Evolutionary conservation across 2,329 filamentous ascomycete genomes (phyloP), one percentile per base, ranked within the genome.

Genomic region (Daldinia sp.): DNA sequence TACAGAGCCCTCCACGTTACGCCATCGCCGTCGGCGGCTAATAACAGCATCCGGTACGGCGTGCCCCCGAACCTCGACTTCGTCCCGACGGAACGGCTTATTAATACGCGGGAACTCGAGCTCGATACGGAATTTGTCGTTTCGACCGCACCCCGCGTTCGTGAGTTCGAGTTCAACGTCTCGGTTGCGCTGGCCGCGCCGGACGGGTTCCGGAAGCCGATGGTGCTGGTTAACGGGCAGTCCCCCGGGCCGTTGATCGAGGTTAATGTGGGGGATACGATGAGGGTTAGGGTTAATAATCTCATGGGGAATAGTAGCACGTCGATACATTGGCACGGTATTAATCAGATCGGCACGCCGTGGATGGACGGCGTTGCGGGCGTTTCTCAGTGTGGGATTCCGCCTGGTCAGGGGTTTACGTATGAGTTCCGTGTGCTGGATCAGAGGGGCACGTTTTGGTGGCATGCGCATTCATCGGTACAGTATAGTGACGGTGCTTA

Each of bases 301-400:
- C 66, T 66, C 7, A 74, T 81, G 69, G 27, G 65, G 11, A 70
- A 75, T 34, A 66, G 65, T 48, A 77, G 73, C 55, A 86, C 88
- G 1, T 82, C 83, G 47, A 79, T 91, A 11, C 89, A 92, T 70
- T 92, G 88, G 77, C 89, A 92, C 70, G 89, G 89, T 15, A 79
- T 91, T 64, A 86, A 85, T 68, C 87, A 90, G 75, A 84, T 84
- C 65, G 84, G 85, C 32, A 85, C 85, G 0, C 87, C 82, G 17
- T 82, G 85, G 64, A 89, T 90, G 86, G 89, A 92, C 69, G 89
- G 89, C 2, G 83, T 88, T 1, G 77, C 81, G 0, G 85, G 83
- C 34, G 82, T 90, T 7, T 86, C 82, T 0, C 89, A 89, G 69
- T 88, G 86, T 67, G 79, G 79, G 0, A 85, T 90, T 15, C 79